Conservation (phyloP, 2,329 filamentous ascomycete species). For the Lasiodiplodia sp. region DNA sequence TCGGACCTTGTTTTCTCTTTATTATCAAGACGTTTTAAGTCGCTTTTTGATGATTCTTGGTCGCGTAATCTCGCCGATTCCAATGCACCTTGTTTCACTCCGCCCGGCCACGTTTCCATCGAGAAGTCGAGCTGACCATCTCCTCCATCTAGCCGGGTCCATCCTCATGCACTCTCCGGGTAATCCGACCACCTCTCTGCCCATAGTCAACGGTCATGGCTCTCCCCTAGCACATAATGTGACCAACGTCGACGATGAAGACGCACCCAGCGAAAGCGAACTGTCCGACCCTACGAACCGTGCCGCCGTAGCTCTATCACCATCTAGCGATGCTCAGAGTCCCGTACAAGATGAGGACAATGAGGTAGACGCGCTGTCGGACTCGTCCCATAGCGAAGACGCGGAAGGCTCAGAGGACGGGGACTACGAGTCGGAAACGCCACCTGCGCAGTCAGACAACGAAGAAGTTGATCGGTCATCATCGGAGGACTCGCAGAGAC, state of each 20-base stretch:
- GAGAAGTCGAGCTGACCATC: slow-evolving; percentile 53
- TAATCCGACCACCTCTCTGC: slow-evolving; percentile 67
- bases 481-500: slow-evolving; percentile 74
- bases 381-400: slow-evolving; percentile 58
- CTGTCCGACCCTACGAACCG: slow-evolving; percentile 74
- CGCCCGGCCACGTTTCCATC: slow-evolving; percentile 40
- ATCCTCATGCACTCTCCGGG: slow-evolving; percentile 69
- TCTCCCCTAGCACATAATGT: slow-evolving; percentile 62
- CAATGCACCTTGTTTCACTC: slow-evolving; percentile 45
- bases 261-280: slow-evolving; percentile 74
- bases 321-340: slow-evolving; percentile 49
- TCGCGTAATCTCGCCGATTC: slow-evolving; percentile 53
- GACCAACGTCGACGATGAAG: slow-evolving; percentile 53
- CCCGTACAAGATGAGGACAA: slow-evolving; percentile 53
- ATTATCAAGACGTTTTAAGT: slow-evolving; percentile 37
- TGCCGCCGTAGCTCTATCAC: slow-evolving; percentile 51
- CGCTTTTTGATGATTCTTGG: slow-evolving; percentile 47
- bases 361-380: slow-evolving; percentile 53
- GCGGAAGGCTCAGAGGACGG: slow-evolving; percentile 62
- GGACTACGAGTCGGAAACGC: slow-evolving; percentile 77
- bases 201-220: slow-evolving; percentile 71
- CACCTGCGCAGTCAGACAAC: slow-evolving; percentile 49
- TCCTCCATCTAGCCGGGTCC: slow-evolving; percentile 62
- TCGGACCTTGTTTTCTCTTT: slow-evolving; percentile 47
- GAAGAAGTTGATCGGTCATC: slow-evolving; percentile 69